Evolutionary conservation across 306 rosid genomes (phyloP), one percentile per base, ranked within the genome.

Genomic region (Dalbergia cochinchinensis): DNA sequence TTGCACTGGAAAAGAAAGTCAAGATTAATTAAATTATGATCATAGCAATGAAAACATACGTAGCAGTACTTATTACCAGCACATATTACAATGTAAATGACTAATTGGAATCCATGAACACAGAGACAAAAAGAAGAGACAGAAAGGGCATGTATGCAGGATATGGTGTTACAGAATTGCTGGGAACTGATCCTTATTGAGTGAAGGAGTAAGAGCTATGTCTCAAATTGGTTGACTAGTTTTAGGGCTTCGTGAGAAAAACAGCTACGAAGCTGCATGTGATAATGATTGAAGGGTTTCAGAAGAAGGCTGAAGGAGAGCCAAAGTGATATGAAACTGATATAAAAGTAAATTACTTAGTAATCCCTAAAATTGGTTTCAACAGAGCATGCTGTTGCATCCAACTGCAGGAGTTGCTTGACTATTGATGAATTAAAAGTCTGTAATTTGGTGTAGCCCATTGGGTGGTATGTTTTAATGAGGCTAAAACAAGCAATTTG

Each of bases 31-130:
- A 58, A 72, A 54, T 53, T 73, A 37, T 20, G n/a, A 4, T 31
- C 13, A 39, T 65, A 10, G 34, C n/a, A 39, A 15, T 41, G 18
- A 65, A 41, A 65, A 65, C 2, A 41, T 18, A 55, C 41, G 9
- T 65, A 19, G 53, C 39, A 73, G 22, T 19, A 57, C 26, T 33
- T 53, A 71, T 57, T 72, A 35, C 65, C 51, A 72, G 39, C 16
- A 11, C 37, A 11, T 54, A 51, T 35, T 71, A 54, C 51, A 71
- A 6, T 53, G 41, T 37, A 37, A 37, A 5, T 37, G 41, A 37
- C 41, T 42, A 42, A 9, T 16, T 54, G 77, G 11, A 50, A 71
- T 3, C 65, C 59, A 55, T 5, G 35, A 35, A 53, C 48, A 51
- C 16, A 0, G 22, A 58, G 35, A 26, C n/a, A 48, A 71, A 51